Conservation (phyloP, 1,139 yeast genomes). For the Lodderomyces theae region DNA sequence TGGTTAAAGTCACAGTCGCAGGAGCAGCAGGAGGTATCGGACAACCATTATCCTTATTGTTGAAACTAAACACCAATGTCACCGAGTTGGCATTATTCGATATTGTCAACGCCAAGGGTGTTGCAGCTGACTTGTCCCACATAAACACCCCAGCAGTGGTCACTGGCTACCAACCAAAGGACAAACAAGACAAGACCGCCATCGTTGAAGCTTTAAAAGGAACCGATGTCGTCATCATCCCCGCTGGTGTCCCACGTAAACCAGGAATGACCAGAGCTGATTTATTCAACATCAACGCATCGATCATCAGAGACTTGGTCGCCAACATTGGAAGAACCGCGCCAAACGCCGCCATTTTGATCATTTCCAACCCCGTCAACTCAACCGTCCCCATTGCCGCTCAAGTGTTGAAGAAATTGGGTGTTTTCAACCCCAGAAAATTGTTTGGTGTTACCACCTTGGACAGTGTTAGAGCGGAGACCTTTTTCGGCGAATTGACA, state of each 20-base stretch:
- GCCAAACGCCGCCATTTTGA: slow-evolving; percentile 62
- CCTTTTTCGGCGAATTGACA: slow-evolving; percentile 51
- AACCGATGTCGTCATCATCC: slow-evolving; percentile 61
- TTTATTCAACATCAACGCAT: slow-evolving; percentile 70
- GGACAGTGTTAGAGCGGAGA: slow-evolving; percentile 68
- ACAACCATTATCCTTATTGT: slow-evolving; percentile 66
- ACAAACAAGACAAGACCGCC: slow-evolving; percentile 48
- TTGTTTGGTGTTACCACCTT: slow-evolving; percentile 74
- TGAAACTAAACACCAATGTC: slow-evolving; percentile 56
- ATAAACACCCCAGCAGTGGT: slow-evolving; percentile 60
- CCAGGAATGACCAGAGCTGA: slow-evolving; percentile 83
- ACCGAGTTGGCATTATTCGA: slow-evolving; percentile 61
- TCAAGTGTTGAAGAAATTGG: slow-evolving; percentile 59
- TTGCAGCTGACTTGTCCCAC: slow-evolving; percentile 72
- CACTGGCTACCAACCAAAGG: slow-evolving; percentile 53
- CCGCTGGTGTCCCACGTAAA: slow-evolving; percentile 83
- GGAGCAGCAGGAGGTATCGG: slow-evolving; percentile 86
- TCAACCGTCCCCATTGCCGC: slow-evolving; percentile 76
- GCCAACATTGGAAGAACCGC: slow-evolving; percentile 55
- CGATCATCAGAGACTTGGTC: slow-evolving; percentile 60
- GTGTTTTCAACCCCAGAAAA: slow-evolving; percentile 61
- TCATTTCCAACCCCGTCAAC: slow-evolving; percentile 74
- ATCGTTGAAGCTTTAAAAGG: slow-evolving; percentile 50
- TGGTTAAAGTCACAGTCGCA: slow-evolving; percentile 69
- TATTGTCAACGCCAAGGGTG: slow-evolving; percentile 67